Base-by-base conservation (phyloP, 441 rosid species). In the Populus hybrid region DNA sequence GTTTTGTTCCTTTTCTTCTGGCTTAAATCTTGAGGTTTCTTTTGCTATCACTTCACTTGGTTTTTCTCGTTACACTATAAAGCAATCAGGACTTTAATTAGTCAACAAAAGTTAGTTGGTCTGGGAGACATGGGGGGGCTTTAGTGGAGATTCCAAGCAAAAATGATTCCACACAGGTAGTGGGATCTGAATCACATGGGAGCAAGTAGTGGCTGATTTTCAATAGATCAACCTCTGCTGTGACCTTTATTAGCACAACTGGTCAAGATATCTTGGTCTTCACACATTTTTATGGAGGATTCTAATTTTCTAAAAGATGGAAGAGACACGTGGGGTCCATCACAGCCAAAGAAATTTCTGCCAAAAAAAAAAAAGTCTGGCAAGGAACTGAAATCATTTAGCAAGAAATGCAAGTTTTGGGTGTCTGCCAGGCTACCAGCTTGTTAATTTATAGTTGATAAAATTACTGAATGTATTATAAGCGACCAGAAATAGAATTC, bases 171-270 rank as follows among this genome's bases (percentile, higher is more conserved):
- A 65, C 64, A 31, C 26, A 26, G 2, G n/a, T 3, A 11, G 67
- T 69, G 75, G 38, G 76, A 73, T 76, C 79, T 74, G 36, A 68
- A 74, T 71, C 79, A 74, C 65, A 24, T 63, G 68, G 74, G 73
- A 24, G 56, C 36, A 79, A 14, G 20, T 21, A 31, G 56, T 16
- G 12, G 64, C 33, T 78, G 29, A 33, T 45, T 68, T 26, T 72
- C 36, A 73, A 36, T 20, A 35, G 42, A 36, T 69, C 64, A 64
- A 36, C 35, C 64, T 64, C 70, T 12, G 29, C 69, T 53, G 78
- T 11, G 40, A 69, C 21, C 26, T 70, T 12, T 45, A 56, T 65
- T 35, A 69, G 38, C 53, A 50, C 66, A 36, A 3, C 23, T 38
- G 69, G 61, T 23, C 31, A 69, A 65, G 65, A 77, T 21, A 31